Evolutionary conservation across 2,329 filamentous ascomycete species (phyloP), one percentile per base, ranked within the genome.

Genomic region (Arthrobotrys sphaeroides): DNA sequence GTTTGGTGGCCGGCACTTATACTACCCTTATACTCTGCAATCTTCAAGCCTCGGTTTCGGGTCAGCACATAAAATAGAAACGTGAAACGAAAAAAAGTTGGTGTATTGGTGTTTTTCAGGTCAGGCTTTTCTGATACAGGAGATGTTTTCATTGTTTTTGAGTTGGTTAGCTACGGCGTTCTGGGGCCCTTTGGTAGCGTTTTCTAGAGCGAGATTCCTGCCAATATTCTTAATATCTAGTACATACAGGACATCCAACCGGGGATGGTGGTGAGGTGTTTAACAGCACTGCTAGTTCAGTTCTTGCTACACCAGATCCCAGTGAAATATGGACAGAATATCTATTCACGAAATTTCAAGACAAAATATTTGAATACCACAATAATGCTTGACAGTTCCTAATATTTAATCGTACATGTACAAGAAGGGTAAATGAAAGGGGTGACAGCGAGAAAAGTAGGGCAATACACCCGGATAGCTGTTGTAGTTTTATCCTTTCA

Each of bases 1-100:
- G 70, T 74, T 1, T 74, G 70, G 70, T 74, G 70, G 70, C 55
- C 64, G n/a, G 64, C 64, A 18, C 31, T 74, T 12, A 68, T 74
- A 16, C 18, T 74, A 16, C 70, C 70, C 10, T 40, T 74, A 31
- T 74, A 74, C 18, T 67, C 70, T 36, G 64, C 57, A 26, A 49
- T 74, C 10, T 74, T 74, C 24, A 74, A 68, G 20, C 70, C 70
- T 40, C 57, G 57, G 28, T 61, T 74, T 38, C 62, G 62, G n/a
- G 28, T 64, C 10, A 68, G 62, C 16, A 38, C 59, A 43, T 61
- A 38, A 31, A 33, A 13, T 40, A 12, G 33, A 36, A 20, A 24
- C 31, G 31, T 4, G 7, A 55, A 55, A 43, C 36, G 36, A 38
- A 22, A 24, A 55, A 55, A 55, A 13, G 7, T 24, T 38, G 10